These are phyloP conservation scores for Uncinocarpus reesii DNA, from an alignment of 2,329 filamentous ascomycete genomes.

Conservation along the genomic window DNA sequence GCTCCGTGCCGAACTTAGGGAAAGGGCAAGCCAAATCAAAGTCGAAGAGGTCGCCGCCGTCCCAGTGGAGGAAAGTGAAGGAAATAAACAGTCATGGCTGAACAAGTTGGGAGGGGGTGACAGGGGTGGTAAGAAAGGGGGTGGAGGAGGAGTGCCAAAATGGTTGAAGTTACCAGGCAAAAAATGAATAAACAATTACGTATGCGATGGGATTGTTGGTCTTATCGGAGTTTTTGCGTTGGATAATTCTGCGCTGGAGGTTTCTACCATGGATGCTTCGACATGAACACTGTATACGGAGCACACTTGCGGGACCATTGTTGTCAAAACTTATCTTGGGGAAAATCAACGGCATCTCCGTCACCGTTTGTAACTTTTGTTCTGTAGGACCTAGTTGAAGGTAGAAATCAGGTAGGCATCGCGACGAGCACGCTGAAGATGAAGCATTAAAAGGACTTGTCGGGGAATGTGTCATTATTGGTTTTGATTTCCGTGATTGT, in stretches of 20 bases:
- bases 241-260: too few relatives aligned
- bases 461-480: slow-evolving; percentile 11
- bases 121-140: slow-evolving; percentile 26
- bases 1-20: slow-evolving; percentile 51
- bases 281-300: too few relatives aligned
- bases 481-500: slow-evolving; percentile 8
- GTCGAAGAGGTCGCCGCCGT: slow-evolving; percentile 47
- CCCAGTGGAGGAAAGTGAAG: slow-evolving; percentile 32
- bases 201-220: neutral
- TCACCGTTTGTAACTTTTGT: too few relatives aligned
- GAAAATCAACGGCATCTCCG: too few relatives aligned
- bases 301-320: too few relatives aligned
- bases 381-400: too few relatives aligned
- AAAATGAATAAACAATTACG: slow-evolving; percentile 43
- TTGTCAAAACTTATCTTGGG: too few relatives aligned
- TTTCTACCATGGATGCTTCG: too few relatives aligned
- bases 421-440: too few relatives aligned
- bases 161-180: slow-evolving; percentile 63
- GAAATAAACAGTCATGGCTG: slow-evolving; percentile 29
- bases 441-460: neutral
- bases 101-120: slow-evolving; percentile 29
- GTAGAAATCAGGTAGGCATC: too few relatives aligned
- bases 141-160: slow-evolving; percentile 48
- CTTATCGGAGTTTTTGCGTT: too few relatives aligned
- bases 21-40: slow-evolving; percentile 56